phyloP scores from a whole-genome alignment of 2,329 filamentous ascomycete species.

The Apiospora koreana region DNA sequence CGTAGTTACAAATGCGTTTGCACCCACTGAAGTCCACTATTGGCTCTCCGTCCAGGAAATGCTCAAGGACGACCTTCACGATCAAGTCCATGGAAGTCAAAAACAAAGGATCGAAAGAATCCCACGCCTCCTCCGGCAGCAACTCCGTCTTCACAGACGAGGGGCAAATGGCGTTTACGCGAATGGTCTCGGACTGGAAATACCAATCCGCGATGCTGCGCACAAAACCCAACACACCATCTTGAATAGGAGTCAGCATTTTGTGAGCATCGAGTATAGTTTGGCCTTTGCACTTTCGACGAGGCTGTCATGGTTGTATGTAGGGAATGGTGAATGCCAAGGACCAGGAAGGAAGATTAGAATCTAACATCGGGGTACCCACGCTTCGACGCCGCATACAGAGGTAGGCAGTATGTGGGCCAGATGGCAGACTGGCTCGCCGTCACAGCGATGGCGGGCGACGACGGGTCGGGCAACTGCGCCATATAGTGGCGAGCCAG shows the following conservation, averaged over 20 bases:
- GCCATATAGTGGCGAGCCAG: slow-evolving; percentile 12
- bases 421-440: slow-evolving; percentile 1
- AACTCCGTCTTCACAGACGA: slow-evolving; percentile 1
- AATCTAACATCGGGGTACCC: neutral
- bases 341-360: neutral
- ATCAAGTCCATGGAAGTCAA: slow-evolving; percentile 2
- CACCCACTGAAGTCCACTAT: slow-evolving; percentile 2
- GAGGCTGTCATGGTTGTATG: neutral
- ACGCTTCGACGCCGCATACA: slow-evolving; percentile 10
- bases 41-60: slow-evolving; percentile 1
- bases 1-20: neutral
- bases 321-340: neutral
- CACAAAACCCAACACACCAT: slow-evolving; percentile 12
- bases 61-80: neutral
- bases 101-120: neutral
- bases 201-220: slow-evolving; percentile 11
- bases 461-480: neutral
- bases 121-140: neutral
- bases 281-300: too few species aligned
- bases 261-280: neutral
- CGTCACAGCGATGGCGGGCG: slow-evolving; percentile 8
- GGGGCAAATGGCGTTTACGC: slow-evolving; percentile 9
- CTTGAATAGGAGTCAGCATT: neutral
- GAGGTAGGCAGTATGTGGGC: neutral
- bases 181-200: slow-evolving; percentile 2